A percentile compares a stretch with the other conserved stretches of the same genome.
Evolutionary conservation across 2,329 filamentous ascomycete genomes (phyloP).

Genomic region (Paracorniculantispora psalliotae): DNA sequence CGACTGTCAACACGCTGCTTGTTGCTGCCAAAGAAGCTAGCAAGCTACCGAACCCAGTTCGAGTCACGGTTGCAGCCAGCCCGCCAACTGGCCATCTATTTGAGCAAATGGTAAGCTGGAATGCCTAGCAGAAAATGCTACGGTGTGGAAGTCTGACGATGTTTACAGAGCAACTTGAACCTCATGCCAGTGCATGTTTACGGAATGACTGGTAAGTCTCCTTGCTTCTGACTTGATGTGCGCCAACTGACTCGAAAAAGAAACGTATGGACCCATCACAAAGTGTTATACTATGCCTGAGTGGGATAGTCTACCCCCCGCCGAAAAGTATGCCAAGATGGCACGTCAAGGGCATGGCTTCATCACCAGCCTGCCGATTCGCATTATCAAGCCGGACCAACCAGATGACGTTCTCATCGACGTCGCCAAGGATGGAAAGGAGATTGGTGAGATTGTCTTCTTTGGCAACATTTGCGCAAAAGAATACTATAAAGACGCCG

Average conservation of each 20-base stretch:
- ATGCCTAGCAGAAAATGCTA: too few species aligned
- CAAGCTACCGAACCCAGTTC: slow-evolving; percentile 63
- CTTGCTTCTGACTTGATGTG: not conserved
- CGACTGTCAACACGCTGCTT: slow-evolving; percentile 91
- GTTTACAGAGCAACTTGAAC: slow-evolving; percentile 56
- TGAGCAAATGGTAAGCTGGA: slow-evolving; percentile 73
- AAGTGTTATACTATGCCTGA: slow-evolving; percentile 83
- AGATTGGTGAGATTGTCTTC: slow-evolving; percentile 66
- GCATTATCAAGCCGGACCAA: slow-evolving; percentile 76
- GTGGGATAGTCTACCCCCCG: slow-evolving; percentile 69
- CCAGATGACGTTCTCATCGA: slow-evolving; percentile 51
- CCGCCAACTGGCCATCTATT: slow-evolving; percentile 89
- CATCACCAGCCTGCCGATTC: slow-evolving; percentile 72
- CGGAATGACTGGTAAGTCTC: slow-evolving; percentile 53
- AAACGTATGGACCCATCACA: slow-evolving; percentile 94
- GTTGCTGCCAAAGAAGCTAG: slow-evolving; percentile 75
- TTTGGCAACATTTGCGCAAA: slow-evolving; percentile 86
- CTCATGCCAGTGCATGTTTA: slow-evolving; percentile 91
- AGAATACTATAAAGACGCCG: slow-evolving; percentile 86
- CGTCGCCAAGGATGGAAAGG: slow-evolving; percentile 43
- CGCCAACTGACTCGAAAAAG: slow-evolving; percentile 22
- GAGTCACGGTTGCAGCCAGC: slow-evolving; percentile 87
- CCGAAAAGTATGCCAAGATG: slow-evolving; percentile 85
- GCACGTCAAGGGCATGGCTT: slow-evolving; percentile 92
- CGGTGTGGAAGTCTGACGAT: not conserved